Percentiles rank a stretch among this genome's conserved stretches.
Evolutionary conservation across 306 rosid genomes (phyloP).

Genomic region (Corylus americana): DNA sequence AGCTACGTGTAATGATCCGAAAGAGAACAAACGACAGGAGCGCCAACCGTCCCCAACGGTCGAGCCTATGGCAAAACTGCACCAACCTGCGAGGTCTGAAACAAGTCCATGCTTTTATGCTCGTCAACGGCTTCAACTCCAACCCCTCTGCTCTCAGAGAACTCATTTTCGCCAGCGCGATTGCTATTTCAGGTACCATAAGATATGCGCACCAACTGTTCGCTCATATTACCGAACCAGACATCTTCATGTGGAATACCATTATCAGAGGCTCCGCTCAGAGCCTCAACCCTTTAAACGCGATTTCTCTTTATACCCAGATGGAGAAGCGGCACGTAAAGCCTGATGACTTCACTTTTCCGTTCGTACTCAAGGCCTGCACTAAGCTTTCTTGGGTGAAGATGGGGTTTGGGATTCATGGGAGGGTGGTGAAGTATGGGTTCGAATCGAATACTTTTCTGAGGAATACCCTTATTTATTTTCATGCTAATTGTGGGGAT

Average conservation of each 20-base stretch:
- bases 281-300: constrained; percentile 53
- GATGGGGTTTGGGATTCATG: constrained; percentile 66
- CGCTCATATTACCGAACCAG: constrained; percentile 62
- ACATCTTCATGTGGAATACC: constrained; percentile 74
- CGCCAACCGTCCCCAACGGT: constrained; percentile 34
- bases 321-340: constrained; percentile 44
- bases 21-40: constrained; percentile 51
- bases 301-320: constrained; percentile 47
- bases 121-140: constrained; percentile 62
- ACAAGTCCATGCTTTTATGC: constrained; percentile 64
- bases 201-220: constrained; percentile 67
- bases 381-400: constrained; percentile 71
- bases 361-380: constrained; percentile 77
- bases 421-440: constrained; percentile 58
- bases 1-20: constrained; percentile 47
- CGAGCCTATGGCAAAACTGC: constrained; percentile 50
- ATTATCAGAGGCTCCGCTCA: constrained; percentile 73
- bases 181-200: constrained; percentile 44
- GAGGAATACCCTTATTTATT: constrained; percentile 65
- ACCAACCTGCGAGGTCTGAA: constrained; percentile 52
- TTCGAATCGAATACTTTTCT: constrained; percentile 54
- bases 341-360: constrained; percentile 69
- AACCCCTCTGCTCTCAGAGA: constrained; percentile 47
- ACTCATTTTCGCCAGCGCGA: constrained; percentile 50
- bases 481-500: constrained; percentile 84